Evolutionary conservation across 2,329 filamentous ascomycete species (phyloP).

Genomic region (Penicillium sp.): DNA sequence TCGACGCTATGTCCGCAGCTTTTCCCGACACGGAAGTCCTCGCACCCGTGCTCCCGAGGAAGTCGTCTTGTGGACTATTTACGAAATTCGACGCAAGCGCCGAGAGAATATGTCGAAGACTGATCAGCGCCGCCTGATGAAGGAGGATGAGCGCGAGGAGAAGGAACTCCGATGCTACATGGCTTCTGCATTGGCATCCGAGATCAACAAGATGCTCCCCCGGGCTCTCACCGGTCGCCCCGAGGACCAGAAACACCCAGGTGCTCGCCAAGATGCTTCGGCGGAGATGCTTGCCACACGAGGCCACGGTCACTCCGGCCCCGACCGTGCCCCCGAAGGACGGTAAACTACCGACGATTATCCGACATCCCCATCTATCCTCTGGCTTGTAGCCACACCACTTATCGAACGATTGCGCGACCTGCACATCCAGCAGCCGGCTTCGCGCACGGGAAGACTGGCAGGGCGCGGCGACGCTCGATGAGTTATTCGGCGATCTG

Average conservation of each 20-base stretch:
- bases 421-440: constrained; percentile 6
- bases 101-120: constrained; percentile 75
- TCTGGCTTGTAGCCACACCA: constrained; percentile 4
- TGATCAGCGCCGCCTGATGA: constrained; percentile 55
- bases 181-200: constrained; percentile 44
- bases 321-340: constrained; percentile 33
- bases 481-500: constrained; percentile 1
- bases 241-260: constrained; percentile 44
- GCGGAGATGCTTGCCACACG: constrained; percentile 33
- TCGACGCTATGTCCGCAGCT: constrained; percentile 58
- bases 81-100: constrained; percentile 82
- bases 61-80: constrained; percentile 83
- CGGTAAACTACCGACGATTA: constrained; percentile 25
- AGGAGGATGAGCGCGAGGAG: constrained; percentile 50
- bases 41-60: constrained; percentile 81
- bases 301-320: constrained; percentile 32
- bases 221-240: constrained; percentile 25
- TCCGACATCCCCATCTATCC: constrained; percentile 1
- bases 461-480: constrained; percentile 9
- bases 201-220: constrained; percentile 45
- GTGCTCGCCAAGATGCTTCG: constrained; percentile 35
- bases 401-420: constrained; percentile 14
- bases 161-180: constrained; percentile 46
- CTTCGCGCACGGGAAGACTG: constrained; percentile 8
- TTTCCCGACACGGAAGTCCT: constrained; percentile 59